Base-by-base conservation (phyloP, 768 basidiomycete genomes). In the Tubosaeta sp. region DNA sequence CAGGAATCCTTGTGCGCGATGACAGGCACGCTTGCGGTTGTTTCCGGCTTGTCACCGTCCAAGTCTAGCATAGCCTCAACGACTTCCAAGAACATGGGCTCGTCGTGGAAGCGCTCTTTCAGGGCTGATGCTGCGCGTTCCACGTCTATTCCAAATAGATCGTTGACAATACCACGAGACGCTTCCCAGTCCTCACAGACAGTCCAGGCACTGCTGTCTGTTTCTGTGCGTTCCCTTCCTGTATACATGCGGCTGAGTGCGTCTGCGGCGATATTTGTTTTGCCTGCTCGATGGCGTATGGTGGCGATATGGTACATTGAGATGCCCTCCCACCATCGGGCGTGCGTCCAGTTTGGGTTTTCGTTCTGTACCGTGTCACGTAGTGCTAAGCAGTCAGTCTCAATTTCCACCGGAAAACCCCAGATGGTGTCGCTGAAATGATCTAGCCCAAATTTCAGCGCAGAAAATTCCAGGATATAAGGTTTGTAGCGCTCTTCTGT, bases 401-500 rank as follows among this genome's bases (percentile, higher is more conserved):
- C 19, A 10, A 41, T 6, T 41, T 41, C 39, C 2, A 41, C 39
- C 3, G 39, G 19, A 5, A 41, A 41, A 12, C 39, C 39, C 39
- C 56, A 69, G 0, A 68, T 56, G 1, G 59, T 60, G 45, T 71
- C 59, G 1, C 59, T 48, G 49, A 72, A 71, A 37, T 73, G 67
- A 43, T 71, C 67, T 0, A 71, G 31, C 0, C 50, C 47, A 46
- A 59, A 72, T 39, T 75, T 74, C 16, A 75, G 58, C 1, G 65
- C 72, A 0, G 69, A 67, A 43, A 75, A 73, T 43, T 76, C 70
- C 0, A 73, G 56, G 0, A 74, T 10, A 34, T 65, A 74, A 0
- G 71, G 72, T 47, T 61, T 60, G 55, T 73, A 74, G 3, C 52
- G 50, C 34, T 65, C 63, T 51, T 74, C 69, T 0, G 60, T 34